phyloP scores from a whole-genome alignment of 2,329 filamentous ascomycete genomes.

The Fusarium sp. region DNA sequence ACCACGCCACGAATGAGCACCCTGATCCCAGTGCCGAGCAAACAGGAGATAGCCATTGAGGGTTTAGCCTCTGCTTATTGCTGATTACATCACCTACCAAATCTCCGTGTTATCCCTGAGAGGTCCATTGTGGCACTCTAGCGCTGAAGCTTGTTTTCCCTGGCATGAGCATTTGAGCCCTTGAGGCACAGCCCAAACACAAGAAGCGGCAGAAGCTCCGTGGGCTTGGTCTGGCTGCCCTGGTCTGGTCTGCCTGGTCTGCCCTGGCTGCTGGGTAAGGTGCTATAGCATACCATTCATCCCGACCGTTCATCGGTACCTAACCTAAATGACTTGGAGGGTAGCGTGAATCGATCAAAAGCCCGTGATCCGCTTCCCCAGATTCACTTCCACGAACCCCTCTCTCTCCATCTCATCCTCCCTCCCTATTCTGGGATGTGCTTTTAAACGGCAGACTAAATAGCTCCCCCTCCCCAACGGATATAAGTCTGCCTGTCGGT shows the following conservation, averaged over 20 bases:
- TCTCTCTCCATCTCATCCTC: background rate
- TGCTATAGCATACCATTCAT: background rate
- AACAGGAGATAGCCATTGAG: background rate
- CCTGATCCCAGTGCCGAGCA: background rate
- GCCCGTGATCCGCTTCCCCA: conserved; percentile 13
- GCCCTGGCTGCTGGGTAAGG: background rate
- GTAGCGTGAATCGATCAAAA: conserved; percentile 1
- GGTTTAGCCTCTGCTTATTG: background rate
- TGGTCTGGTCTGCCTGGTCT: background rate
- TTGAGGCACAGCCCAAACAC: background rate
- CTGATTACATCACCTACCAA: conserved; percentile 2
- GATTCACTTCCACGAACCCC: background rate
- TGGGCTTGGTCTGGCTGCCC: background rate
- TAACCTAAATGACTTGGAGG: background rate
- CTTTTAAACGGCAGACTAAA: background rate
- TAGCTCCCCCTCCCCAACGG: background rate
- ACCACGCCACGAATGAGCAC: background rate
- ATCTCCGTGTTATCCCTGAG: background rate
- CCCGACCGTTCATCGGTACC: background rate
- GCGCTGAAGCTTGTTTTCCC: conserved; percentile 14
- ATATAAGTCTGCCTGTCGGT: background rate
- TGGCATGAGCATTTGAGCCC: background rate
- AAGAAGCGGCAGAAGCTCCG: background rate
- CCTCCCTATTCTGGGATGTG: background rate
- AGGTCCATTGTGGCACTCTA: background rate